Conservation (phyloP, 2,329 filamentous ascomycete species). For the Fusarium abutilonis region DNA sequence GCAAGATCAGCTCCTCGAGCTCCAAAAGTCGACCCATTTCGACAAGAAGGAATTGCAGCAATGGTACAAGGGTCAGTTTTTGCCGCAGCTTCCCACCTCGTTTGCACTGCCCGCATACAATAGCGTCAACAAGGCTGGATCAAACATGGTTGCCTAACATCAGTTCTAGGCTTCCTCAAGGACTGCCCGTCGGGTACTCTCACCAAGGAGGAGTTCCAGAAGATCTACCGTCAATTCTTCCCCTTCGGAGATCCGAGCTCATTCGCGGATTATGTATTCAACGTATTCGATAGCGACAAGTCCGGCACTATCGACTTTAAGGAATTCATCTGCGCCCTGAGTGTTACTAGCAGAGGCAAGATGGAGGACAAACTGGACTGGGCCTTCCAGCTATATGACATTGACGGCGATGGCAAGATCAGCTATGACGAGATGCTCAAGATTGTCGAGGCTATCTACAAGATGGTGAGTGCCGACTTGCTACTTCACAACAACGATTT, state of each 20-base stretch:
- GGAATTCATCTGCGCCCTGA: conserved; percentile 98
- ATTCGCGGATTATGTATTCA: conserved; percentile 99
- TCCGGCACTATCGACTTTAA: conserved; percentile 99
- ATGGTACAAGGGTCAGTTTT: conserved; percentile 93
- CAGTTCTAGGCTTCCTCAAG: conserved; percentile 84
- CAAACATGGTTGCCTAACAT: conserved; percentile 25
- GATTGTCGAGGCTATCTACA: conserved; percentile 99
- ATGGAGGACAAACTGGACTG: conserved; percentile 99
- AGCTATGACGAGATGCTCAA: conserved; percentile 99
- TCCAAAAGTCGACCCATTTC: conserved; percentile 97
- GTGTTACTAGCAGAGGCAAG: conserved; percentile 95
- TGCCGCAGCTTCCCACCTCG: conserved; percentile 5
- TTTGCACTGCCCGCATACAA: neutral
- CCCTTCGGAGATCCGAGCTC: conserved; percentile 97
- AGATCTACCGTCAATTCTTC: conserved; percentile 99
- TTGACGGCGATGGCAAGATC: conserved; percentile 98
- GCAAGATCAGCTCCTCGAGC: conserved; percentile 91
- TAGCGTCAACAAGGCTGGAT: neutral
- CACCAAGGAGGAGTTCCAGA: conserved; percentile 98
- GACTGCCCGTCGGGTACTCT: conserved; percentile 97
- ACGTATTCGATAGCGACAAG: conserved; percentile 97
- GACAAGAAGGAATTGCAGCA: conserved; percentile 99
- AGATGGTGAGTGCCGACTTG: conserved; percentile 76
- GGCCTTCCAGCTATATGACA: conserved; percentile 99
- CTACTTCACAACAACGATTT: neutral